Percentiles rank a stretch among this genome's conserved stretches.
These are phyloP conservation scores for Elsinoe batatas DNA, from an alignment of 2,329 filamentous ascomycete species.

Conservation along the genomic window DNA sequence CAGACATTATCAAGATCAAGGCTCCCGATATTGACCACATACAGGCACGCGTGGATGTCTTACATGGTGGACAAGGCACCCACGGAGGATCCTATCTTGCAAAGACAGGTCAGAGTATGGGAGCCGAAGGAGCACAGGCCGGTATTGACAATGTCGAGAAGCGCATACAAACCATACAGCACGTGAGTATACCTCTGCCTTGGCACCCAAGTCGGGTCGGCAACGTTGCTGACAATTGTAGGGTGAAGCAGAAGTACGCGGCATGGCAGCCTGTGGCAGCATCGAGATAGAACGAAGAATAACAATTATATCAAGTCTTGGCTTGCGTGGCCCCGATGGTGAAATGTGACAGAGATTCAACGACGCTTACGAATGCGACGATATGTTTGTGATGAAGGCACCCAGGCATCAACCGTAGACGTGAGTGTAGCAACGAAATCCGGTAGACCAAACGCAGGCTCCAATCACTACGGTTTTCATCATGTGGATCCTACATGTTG, in stretches of 20 bases:
- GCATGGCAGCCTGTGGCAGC: conserved; percentile 41
- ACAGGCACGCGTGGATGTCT: conserved; percentile 88
- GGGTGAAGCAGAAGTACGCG: conserved; percentile 41
- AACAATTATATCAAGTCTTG: background rate
- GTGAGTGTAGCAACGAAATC: too few species aligned
- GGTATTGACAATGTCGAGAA: conserved; percentile 65
- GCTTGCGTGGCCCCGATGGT: too few species aligned
- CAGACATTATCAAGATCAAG: background rate
- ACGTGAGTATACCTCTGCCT: conserved; percentile 53
- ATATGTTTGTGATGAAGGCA: too few species aligned
- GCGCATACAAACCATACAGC: conserved; percentile 84
- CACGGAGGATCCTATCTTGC: conserved; percentile 61
- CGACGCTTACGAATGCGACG: background rate
- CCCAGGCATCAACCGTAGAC: too few species aligned
- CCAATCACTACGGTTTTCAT: too few species aligned
- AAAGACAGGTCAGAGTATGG: conserved; percentile 60
- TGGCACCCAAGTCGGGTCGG: conserved; percentile 21
- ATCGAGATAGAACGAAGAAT: conserved; percentile 23
- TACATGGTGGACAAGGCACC: conserved; percentile 87
- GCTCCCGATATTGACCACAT: conserved; percentile 15
- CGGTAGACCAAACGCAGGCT: too few species aligned
- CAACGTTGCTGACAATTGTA: conserved; percentile 19
- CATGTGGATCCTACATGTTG: background rate
- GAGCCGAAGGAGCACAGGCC: conserved; percentile 63
- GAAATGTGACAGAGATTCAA: too few species aligned